These are phyloP conservation scores for Penicillium sp. DNA, from an alignment of 2,329 filamentous ascomycete species.

Conservation along the genomic window DNA sequence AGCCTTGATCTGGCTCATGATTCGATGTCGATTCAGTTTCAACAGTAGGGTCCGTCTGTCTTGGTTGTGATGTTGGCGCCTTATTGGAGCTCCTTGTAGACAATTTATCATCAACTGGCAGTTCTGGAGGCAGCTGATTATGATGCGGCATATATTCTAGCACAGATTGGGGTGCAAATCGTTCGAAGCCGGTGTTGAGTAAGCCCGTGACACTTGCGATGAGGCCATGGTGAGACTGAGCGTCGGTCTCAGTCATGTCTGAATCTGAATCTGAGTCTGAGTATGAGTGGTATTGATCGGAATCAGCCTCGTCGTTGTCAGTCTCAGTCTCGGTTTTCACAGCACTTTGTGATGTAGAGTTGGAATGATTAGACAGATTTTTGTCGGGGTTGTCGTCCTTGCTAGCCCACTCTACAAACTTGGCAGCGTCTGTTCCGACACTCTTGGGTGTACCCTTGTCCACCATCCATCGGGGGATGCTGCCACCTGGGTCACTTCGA, in stretches of 20 bases:
- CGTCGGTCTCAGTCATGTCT: conserved; percentile 23
- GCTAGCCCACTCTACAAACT: conserved; percentile 80
- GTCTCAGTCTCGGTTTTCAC: conserved; percentile 2
- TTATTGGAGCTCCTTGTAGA: background rate
- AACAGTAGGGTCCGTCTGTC: background rate
- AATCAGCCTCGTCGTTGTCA: background rate
- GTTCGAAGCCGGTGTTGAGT: conserved; percentile 51
- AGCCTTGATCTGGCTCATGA: conserved; percentile 21
- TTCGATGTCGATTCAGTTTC: conserved; percentile 1
- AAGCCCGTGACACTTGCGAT: conserved; percentile 42
- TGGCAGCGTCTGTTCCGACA: conserved; percentile 77
- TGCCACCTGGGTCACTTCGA: conserved; percentile 84
- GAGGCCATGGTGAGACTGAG: conserved; percentile 36
- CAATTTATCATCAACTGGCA: background rate
- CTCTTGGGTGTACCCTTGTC: conserved; percentile 82
- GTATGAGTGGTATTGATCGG: conserved; percentile 9
- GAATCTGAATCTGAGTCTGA: conserved; percentile 26
- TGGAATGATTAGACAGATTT: background rate
- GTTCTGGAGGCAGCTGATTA: background rate
- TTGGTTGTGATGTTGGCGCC: background rate
- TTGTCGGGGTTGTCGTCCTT: conserved; percentile 51
- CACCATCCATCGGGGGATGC: conserved; percentile 87
- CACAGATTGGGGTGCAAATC: conserved; percentile 56
- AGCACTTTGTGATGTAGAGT: conserved; percentile 12
- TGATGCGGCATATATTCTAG: conserved; percentile 51